Evolutionary conservation across 768 basidiomycete species (phyloP), one percentile per base, ranked within the genome.

Genomic region (Russula ochroleuca): DNA sequence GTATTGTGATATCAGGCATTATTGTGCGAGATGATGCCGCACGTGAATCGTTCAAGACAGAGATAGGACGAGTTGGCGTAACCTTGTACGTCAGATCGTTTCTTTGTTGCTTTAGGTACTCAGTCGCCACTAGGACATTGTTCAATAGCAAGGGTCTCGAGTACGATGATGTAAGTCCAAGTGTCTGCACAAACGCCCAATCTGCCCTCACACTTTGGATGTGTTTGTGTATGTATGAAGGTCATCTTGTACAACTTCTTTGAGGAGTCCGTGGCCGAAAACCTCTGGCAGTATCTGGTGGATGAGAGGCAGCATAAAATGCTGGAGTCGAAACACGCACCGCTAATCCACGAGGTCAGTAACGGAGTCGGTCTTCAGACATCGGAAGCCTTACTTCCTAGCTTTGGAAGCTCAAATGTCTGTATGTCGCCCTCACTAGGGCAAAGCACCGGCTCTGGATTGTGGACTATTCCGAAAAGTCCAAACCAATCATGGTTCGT

Each of bases 171-270:
- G 85, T 85, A 55, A 49, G 71, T 61, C 5, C 10, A 45, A 38
- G 17, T 1, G 2, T 9, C 55, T 47, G 7, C 13, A 9, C 23
- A 15, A 28, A 23, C 2, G 9, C 5, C 47, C 0, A 25, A 17
- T 33, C 17, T 6, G 1, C 2, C 23, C 14, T 54, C 35, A 28
- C 15, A 45, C 15, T 25, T 60, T n/a, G 25, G 48, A 9, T 41
- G 15, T 25, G 10, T 5, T 11, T 7, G 13, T 41, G 5, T 31
- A 21, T 11, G 23, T 48, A 45, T 4, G 1, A 59, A 89, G 87
- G 87, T 91, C 5, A 76, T 91, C 3, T 69, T 91, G 13, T 90
- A 85, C 68, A 84, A 91, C 65, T 90, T 90, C 72, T 91, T 91
- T 67, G 79, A 82, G 28, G 85, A 87, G 66, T 90, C 89, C 0